Evolutionary conservation across 2,329 filamentous ascomycete genomes (phyloP).

Genomic region (Calonectria crousiana): DNA sequence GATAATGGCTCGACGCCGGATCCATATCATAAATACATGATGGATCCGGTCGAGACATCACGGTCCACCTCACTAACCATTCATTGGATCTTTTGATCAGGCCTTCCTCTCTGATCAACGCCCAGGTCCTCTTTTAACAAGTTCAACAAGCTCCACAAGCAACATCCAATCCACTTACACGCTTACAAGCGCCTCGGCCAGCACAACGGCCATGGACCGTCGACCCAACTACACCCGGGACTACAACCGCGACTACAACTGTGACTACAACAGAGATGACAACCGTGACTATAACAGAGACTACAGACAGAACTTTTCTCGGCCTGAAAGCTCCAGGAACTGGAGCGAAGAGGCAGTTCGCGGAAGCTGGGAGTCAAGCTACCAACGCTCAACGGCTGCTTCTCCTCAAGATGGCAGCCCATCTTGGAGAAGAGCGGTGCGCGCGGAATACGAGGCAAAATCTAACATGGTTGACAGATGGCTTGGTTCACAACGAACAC

Average conservation of each 20-base stretch:
- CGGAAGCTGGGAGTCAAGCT: slow-evolving; percentile 42
- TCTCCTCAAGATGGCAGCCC: slow-evolving; percentile 36
- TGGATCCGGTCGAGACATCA: slow-evolving; percentile 8
- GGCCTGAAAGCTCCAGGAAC: slow-evolving; percentile 41
- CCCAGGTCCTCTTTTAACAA: background rate
- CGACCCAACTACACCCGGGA: slow-evolving; percentile 28
- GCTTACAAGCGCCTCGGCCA: slow-evolving; percentile 1
- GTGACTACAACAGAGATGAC: background rate
- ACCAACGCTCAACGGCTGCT: slow-evolving; percentile 36
- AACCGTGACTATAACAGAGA: background rate
- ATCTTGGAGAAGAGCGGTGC: slow-evolving; percentile 30
- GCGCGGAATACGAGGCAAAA: slow-evolving; percentile 32
- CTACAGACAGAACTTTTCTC: slow-evolving; percentile 11
- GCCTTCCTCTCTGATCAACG: background rate
- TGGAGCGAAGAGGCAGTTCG: slow-evolving; percentile 45
- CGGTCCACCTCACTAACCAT: slow-evolving; percentile 9
- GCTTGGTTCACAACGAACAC: slow-evolving; percentile 39
- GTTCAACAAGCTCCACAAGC: background rate
- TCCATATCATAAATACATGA: slow-evolving; percentile 29
- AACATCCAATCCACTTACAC: slow-evolving; percentile 31
- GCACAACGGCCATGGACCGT: slow-evolving; percentile 36
- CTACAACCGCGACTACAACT: background rate
- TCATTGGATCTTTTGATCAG: slow-evolving; percentile 2
- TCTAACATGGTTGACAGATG: slow-evolving; percentile 41
- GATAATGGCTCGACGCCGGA: slow-evolving; percentile 9